phyloP scores from a whole-genome alignment of 163 green algal genomes.

The Chloroidium sp. region DNA sequence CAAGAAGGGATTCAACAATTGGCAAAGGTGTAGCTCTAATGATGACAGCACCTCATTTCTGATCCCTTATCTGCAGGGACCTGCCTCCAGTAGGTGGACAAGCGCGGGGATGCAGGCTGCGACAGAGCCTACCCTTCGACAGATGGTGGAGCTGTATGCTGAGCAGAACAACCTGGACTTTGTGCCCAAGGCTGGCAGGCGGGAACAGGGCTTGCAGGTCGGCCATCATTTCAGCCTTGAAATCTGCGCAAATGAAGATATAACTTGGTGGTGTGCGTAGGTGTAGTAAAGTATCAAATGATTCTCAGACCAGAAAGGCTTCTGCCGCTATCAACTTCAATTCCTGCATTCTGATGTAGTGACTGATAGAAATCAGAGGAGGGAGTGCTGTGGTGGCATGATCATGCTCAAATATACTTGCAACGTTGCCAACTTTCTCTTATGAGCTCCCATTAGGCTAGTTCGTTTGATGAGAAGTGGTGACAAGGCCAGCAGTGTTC shows the following conservation, averaged over 20 bases:
- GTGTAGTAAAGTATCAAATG: background rate
- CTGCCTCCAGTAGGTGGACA: too few relatives aligned
- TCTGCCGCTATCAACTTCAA: background rate
- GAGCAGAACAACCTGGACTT: slow-evolving; percentile 77
- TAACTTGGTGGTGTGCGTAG: too few relatives aligned
- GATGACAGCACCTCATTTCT: too few relatives aligned
- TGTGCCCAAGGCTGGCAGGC: slow-evolving; percentile 73
- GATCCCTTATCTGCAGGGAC: too few relatives aligned
- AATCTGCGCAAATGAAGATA: too few relatives aligned
- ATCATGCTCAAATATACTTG: background rate
- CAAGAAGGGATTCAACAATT: too few relatives aligned
- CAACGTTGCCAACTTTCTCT: background rate
- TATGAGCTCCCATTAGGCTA: background rate
- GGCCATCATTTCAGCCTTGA: background rate
- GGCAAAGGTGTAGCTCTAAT: too few relatives aligned
- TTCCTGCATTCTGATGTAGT: background rate
- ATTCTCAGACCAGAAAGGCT: background rate
- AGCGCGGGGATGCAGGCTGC: slow-evolving; percentile 4
- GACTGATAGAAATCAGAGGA: background rate
- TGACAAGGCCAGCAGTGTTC: background rate
- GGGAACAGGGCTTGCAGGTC: slow-evolving; percentile 76
- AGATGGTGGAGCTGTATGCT: slow-evolving; percentile 80
- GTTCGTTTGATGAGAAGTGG: background rate
- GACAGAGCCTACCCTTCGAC: slow-evolving; percentile 59
- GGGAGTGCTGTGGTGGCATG: background rate